These are phyloP conservation scores for Coriaria nepalensis DNA, from an alignment of 306 rosid genomes.

Conservation along the genomic window DNA sequence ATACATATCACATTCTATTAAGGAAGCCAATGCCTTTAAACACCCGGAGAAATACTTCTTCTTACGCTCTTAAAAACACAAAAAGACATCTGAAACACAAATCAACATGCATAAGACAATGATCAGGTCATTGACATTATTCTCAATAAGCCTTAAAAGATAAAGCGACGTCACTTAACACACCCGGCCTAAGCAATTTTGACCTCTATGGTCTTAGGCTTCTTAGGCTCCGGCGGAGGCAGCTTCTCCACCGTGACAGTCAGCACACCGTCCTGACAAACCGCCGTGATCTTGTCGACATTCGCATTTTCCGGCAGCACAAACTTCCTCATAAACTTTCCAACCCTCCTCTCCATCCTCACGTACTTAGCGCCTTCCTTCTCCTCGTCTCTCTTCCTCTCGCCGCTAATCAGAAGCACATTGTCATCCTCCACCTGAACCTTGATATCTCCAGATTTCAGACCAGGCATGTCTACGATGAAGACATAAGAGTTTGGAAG, in stretches of 20 bases:
- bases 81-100: too few species aligned
- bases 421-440: constrained; percentile 88
- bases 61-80: too few species aligned
- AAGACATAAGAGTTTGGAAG: constrained; percentile 45
- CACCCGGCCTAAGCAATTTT: constrained; percentile 30
- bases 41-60: too few species aligned
- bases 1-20: too few species aligned
- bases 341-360: constrained; percentile 85
- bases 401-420: constrained; percentile 59
- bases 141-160: too few species aligned
- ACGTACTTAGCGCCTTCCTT: constrained; percentile 58
- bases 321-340: constrained; percentile 80
- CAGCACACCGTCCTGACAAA: constrained; percentile 74
- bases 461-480: constrained; percentile 85
- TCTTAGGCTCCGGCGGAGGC: constrained; percentile 93
- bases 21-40: too few species aligned
- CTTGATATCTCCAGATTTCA: constrained; percentile 71
- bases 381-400: constrained; percentile 88
- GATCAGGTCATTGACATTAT: too few species aligned
- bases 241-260: constrained; percentile 62
- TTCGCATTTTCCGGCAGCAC: constrained; percentile 77
- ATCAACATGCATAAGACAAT: background rate
- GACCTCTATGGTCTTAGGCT: constrained; percentile 70
- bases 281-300: constrained; percentile 41
- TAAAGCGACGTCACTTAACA: too few species aligned